A percentile compares a stretch with the other conserved stretches of the same genome.
Evolutionary conservation across 2,329 filamentous ascomycete genomes (phyloP).

Genomic region (Aureobasidium subglaciale): DNA sequence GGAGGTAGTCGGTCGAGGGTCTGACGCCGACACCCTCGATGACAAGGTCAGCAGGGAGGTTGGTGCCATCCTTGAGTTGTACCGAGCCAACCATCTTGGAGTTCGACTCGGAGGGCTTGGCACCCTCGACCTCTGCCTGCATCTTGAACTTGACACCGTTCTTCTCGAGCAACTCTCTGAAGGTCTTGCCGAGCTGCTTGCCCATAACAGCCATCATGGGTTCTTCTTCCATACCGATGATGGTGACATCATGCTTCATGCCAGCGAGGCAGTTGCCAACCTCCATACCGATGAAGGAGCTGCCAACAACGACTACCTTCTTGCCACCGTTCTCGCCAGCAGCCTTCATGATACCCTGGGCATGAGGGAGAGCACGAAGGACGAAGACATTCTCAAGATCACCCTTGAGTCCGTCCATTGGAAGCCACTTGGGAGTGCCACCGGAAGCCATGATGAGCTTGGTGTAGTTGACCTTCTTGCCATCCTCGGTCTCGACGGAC

Average conservation of each 20-base stretch:
- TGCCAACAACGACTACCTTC: slow-evolving; percentile 87
- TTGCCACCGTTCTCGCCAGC: slow-evolving; percentile 74
- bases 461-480: slow-evolving; percentile 66
- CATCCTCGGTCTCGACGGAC: slow-evolving; percentile 66
- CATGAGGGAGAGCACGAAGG: slow-evolving; percentile 69
- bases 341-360: slow-evolving; percentile 67
- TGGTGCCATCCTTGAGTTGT: slow-evolving; percentile 76
- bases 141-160: slow-evolving; percentile 86
- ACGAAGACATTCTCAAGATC: slow-evolving; percentile 81
- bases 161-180: slow-evolving; percentile 72
- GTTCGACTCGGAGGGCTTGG: slow-evolving; percentile 61
- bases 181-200: slow-evolving; percentile 68
- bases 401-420: slow-evolving; percentile 73
- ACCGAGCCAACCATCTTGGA: slow-evolving; percentile 71
- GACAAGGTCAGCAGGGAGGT: slow-evolving; percentile 78
- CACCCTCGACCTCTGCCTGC: slow-evolving; percentile 73
- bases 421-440: slow-evolving; percentile 66
- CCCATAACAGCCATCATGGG: slow-evolving; percentile 86
- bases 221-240: slow-evolving; percentile 80
- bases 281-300: slow-evolving; percentile 97
- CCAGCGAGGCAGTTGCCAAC: slow-evolving; percentile 71
- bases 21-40: slow-evolving; percentile 85
- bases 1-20: slow-evolving; percentile 77
- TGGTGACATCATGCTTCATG: slow-evolving; percentile 74
- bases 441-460: slow-evolving; percentile 90